phyloP scores from a whole-genome alignment of 345 rosid species.

The Hypericum perforatum region DNA sequence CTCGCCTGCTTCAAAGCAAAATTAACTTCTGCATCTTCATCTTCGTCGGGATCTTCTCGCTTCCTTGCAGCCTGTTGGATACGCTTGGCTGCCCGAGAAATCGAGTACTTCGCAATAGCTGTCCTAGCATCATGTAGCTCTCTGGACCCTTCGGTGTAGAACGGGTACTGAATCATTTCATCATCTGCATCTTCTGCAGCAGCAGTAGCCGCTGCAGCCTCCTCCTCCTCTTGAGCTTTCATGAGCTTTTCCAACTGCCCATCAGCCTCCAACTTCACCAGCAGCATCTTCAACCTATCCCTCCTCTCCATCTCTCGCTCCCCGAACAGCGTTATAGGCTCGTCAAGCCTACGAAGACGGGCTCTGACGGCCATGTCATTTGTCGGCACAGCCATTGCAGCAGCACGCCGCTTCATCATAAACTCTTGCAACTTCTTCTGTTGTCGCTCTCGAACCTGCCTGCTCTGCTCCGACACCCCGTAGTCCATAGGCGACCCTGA shows the following conservation, averaged over 20 bases:
- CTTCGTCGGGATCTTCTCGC: constrained; percentile 92
- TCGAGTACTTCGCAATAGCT: constrained; percentile 63
- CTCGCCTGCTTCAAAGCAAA: constrained; percentile 61
- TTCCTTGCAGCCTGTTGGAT: constrained; percentile 58
- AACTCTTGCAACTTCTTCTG: constrained; percentile 81
- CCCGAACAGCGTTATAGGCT: constrained; percentile 89
- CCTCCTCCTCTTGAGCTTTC: constrained; percentile 85
- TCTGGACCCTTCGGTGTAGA: constrained; percentile 71
- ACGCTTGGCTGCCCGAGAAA: constrained; percentile 57
- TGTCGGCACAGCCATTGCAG: constrained; percentile 94
- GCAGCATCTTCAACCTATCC: constrained; percentile 70
- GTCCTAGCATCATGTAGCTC: constrained; percentile 66
- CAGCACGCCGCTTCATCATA: constrained; percentile 75
- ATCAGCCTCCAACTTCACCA: constrained; percentile 77
- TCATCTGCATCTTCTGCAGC: constrained; percentile 47
- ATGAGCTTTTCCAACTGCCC: constrained; percentile 77
- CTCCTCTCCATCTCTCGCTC: constrained; percentile 97
- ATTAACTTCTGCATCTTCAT: constrained; percentile 72
- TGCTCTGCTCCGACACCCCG: constrained; percentile 65
- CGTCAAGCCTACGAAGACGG: constrained; percentile 81
- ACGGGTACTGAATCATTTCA: constrained; percentile 61
- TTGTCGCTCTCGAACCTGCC: constrained; percentile 61
- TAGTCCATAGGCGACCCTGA: constrained; percentile 31
- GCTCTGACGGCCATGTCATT: constrained; percentile 87
- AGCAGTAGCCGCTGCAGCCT: constrained; percentile 38